phyloP scores from a whole-genome alignment of 148 eudicot genomes.

The Rhododendron ferrugineum region DNA sequence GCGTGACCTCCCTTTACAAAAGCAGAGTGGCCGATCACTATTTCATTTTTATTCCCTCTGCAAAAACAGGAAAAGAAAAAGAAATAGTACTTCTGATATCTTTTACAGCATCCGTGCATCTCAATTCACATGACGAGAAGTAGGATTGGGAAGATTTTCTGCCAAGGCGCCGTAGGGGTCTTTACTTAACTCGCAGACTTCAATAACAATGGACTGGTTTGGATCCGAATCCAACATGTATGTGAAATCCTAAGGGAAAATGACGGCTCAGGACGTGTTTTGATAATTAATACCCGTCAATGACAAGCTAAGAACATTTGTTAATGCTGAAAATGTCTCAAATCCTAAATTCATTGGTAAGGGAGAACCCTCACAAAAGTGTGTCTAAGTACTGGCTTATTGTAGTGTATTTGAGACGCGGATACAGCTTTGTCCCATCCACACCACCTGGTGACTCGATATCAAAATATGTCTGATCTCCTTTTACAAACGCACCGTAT shows the following conservation, averaged over 20 bases:
- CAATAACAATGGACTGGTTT: background rate
- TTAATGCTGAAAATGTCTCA: no score
- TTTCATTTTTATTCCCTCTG: background rate
- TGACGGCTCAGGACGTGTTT: no score
- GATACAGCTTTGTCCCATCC: slow-evolving; percentile 67
- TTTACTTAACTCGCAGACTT: background rate
- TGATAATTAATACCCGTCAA: no score
- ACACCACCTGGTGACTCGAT: slow-evolving; percentile 52
- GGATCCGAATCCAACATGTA: background rate
- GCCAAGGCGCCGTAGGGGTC: background rate
- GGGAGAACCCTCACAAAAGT: slow-evolving; percentile 13
- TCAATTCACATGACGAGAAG: background rate
- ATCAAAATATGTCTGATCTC: slow-evolving; percentile 76
- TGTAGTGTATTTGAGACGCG: slow-evolving; percentile 52
- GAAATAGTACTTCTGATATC: background rate
- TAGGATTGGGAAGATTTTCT: background rate
- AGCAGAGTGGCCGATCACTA: background rate
- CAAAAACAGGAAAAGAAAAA: background rate
- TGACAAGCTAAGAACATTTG: no score
- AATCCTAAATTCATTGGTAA: background rate
- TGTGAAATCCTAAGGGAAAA: background rate
- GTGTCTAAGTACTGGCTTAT: slow-evolving; percentile 54
- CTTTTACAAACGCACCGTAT: slow-evolving; percentile 69
- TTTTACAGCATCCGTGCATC: background rate
- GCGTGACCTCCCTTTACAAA: slow-evolving; percentile 8